Conservation (phyloP, 106 monocot species). For the Dioscorea dumetorum region DNA sequence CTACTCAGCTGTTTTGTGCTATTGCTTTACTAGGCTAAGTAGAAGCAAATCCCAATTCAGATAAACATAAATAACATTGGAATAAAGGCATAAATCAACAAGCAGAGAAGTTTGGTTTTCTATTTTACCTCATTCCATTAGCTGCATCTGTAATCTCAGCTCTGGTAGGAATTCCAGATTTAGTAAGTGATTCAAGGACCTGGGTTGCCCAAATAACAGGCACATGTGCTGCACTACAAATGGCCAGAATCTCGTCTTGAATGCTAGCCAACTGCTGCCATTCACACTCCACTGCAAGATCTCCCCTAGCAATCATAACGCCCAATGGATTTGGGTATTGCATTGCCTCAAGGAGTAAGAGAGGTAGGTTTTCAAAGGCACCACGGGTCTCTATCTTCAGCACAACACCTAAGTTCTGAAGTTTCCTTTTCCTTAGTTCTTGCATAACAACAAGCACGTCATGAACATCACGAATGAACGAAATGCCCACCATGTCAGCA, state of each 20-base stretch:
- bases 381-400: constrained; percentile 39
- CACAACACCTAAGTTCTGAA: constrained; percentile 21
- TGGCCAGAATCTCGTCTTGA: constrained; percentile 34
- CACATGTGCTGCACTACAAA: constrained; percentile 36
- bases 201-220: constrained; percentile 51
- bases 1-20: too few species aligned
- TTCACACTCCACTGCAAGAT: constrained; percentile 39
- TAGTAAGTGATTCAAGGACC: constrained; percentile 35
- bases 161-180: constrained; percentile 35
- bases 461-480: constrained; percentile 22
- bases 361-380: constrained; percentile 36
- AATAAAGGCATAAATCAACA: neutral
- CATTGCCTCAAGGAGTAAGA: constrained; percentile 38
- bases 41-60: too few species aligned
- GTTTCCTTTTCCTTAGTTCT: constrained; percentile 28
- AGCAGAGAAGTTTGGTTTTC: too few species aligned
- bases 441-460: constrained; percentile 24
- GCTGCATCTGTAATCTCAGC: constrained; percentile 39
- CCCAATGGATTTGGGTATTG: constrained; percentile 28
- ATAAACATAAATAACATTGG: too few species aligned
- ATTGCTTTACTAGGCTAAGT: too few species aligned
- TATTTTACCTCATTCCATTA: constrained; percentile 28
- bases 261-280: constrained; percentile 34
- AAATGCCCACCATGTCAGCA: constrained; percentile 47
- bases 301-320: constrained; percentile 46